Base-by-base conservation (phyloP, 2,329 filamentous ascomycete species). In the Chaetomiaceae sp. region DNA sequence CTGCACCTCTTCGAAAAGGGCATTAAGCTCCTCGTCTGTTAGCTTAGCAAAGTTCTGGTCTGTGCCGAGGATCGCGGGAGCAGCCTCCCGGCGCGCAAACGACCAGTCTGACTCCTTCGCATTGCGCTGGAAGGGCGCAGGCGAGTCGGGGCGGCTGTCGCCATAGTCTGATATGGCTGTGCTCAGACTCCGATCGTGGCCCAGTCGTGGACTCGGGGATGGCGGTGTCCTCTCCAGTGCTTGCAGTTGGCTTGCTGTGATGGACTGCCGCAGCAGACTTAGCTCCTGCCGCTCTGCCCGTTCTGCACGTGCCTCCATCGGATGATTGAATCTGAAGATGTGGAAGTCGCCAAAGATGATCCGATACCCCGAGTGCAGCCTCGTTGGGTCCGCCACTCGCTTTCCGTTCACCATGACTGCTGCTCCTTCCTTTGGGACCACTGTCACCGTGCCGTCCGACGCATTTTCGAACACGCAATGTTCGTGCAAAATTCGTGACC, bases 391-490 rank as follows among this genome's bases (percentile, higher is more conserved):
- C 44, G 89, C 81, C 44, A 97, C 86, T 15, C 90, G 85, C 54
- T 91, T 79, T 48, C 93, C 93, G 60, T 98, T 98, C 42, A 98
- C 88, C 93, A 98, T 98, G 48, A 98, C 88, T 10, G 90, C 88
- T 1, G 93, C 93, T n/a, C 88, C 88, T 58, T 95, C 88, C 51
- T 78, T 84, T 0, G 93, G 93, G 26, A 94, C 78, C 17, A 98
- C 74, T 0, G 88, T 96, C n/a, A 98, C 93, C 2, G 86, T 82
- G 45, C 91, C 93, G 59, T 98, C 91, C 4, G 84, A 71, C 20
- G 67, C 69, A 60, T 98, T 95, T 55, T 98, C 91, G 61, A 98
- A 96, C 0, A 78, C 84, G 65, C 93, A 98, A 66, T 98, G 93
- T 42, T 96, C 85, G 51, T 88, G 82, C 37, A 97, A 72, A 52